Percentiles rank a stretch among this genome's conserved stretches.
Conservation (phyloP, 2,329 filamentous ascomycete species). For the Nigrograna mackinnonii region DNA sequence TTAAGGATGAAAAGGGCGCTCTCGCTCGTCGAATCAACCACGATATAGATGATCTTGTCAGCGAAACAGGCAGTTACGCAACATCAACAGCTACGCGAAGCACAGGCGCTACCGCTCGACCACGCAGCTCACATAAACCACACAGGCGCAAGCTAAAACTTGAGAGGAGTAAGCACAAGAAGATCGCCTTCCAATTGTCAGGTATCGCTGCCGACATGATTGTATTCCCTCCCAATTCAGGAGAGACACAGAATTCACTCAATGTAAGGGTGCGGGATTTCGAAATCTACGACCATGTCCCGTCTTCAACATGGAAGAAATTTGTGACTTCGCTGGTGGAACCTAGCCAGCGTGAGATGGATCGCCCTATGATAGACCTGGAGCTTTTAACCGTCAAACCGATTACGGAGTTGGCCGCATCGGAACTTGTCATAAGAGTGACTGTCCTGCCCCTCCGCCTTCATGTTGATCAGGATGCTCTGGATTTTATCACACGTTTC, state of each 20-base stretch:
- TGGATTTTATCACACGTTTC: conserved; percentile 96
- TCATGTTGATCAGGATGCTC: conserved; percentile 94
- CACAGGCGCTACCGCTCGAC: conserved; percentile 43
- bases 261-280: conserved; percentile 82
- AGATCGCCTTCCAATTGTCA: conserved; percentile 91
- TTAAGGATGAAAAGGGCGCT: conserved; percentile 82
- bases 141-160: conserved; percentile 66
- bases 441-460: conserved; percentile 82
- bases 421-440: conserved; percentile 80
- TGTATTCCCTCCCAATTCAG: conserved; percentile 73
- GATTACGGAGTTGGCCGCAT: conserved; percentile 79
- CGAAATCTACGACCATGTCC: conserved; percentile 91
- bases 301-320: conserved; percentile 97
- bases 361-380: conserved; percentile 86
- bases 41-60: conserved; percentile 76
- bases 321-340: conserved; percentile 94
- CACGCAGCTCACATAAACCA: conserved; percentile 41
- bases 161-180: conserved; percentile 85
- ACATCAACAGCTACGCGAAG: conserved; percentile 58
- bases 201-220: conserved; percentile 83
- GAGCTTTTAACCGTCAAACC: conserved; percentile 89
- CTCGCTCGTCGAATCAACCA: conserved; percentile 84
- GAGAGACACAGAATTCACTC: conserved; percentile 85
- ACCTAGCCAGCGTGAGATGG: conserved; percentile 82
- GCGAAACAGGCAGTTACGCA: conserved; percentile 87